A percentile compares a stretch with the other conserved stretches of the same genome.
phyloP scores from a whole-genome alignment of 192 early-diverging fungal species.

The Backusella westeae region DNA sequence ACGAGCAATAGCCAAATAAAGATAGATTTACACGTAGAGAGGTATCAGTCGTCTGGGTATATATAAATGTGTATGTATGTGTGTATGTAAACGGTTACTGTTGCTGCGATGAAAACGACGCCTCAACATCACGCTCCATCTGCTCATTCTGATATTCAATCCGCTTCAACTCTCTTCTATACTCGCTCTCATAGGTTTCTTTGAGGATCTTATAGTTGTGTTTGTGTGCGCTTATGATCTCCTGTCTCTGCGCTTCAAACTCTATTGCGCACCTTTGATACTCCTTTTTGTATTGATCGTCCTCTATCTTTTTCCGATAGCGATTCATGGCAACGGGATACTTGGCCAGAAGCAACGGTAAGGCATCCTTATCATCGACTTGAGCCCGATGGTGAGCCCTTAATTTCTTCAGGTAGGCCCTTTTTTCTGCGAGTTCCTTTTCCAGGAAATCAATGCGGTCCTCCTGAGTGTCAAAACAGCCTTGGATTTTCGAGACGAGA shows the following conservation, averaged over 20 bases:
- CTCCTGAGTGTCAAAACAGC: conserved; percentile 5
- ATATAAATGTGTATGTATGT: background rate
- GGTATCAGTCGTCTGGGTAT: background rate
- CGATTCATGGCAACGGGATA: conserved; percentile 2
- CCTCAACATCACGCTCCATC: background rate
- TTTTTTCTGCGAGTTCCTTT: background rate
- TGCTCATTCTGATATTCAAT: background rate
- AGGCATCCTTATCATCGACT: background rate
- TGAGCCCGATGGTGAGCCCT: background rate
- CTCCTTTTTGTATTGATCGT: background rate
- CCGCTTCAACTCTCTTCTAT: background rate
- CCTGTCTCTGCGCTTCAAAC: conserved; percentile 4
- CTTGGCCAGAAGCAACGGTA: background rate
- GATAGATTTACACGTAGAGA: background rate
- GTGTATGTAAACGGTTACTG: background rate
- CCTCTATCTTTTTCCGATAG: conserved; percentile 1
- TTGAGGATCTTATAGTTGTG: background rate
- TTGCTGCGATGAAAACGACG: background rate
- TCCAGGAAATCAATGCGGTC: conserved; percentile 6
- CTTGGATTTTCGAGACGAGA: background rate
- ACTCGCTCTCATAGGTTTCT: background rate
- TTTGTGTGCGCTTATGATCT: conserved; percentile 2
- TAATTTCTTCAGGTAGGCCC: background rate
- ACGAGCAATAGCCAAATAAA: background rate
- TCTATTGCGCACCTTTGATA: background rate